Base-by-base conservation (phyloP, 2,329 filamentous ascomycete genomes). In the Rosellinia necatrix region DNA sequence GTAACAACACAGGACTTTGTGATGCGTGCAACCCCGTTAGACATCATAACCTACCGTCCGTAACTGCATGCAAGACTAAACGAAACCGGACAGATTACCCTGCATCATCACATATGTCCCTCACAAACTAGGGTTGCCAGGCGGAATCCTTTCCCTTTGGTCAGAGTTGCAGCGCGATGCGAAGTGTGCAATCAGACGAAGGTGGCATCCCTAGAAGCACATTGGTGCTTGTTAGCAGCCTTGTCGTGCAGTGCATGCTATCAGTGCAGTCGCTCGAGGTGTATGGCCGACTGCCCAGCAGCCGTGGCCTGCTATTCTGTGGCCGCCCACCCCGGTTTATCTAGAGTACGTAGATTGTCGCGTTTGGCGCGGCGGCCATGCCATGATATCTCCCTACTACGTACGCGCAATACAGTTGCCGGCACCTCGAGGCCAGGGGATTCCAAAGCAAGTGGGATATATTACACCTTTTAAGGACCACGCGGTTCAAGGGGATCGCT, bases 71-170 rank as follows among this genome's bases (percentile, higher is more conserved):
- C 13, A 19, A 37, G 22, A 48, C 30, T 34, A 32, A 6, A 7
- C 10, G 7, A 29, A n/a, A 10, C 24, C 6, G 9, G 35, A 32
- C 30, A 40, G 34, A 38, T 7, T 8, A 27, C 35, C 15, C 22
- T 27, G n/a, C 19, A 21, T 34, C n/a, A n/a, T n/a, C n/a, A n/a
- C n/a, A n/a, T n/a, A n/a, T n/a, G n/a, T n/a, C 35, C 27, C 6
- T 25, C 9, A 32, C 10, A 17, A 47, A 44, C 53, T 47, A 19
- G 53, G 53, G 42, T 42, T 24, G 30, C 32, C 29, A 15, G 34
- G 38, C 53, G 48, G 53, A 48, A 56, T 24, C 13, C 17, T 37
- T 48, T 56, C 53, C 53, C 35, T 56, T 52, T 56, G 53, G 53
- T 29, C 27, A 35, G 19, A 34, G 38, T 43, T 15, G 40, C 30